A percentile compares a stretch with the other conserved stretches of the same genome.
Evolutionary conservation across 1,284 basidiomycete genomes (phyloP).

Genomic region (Coniferiporia sulphurascens): DNA sequence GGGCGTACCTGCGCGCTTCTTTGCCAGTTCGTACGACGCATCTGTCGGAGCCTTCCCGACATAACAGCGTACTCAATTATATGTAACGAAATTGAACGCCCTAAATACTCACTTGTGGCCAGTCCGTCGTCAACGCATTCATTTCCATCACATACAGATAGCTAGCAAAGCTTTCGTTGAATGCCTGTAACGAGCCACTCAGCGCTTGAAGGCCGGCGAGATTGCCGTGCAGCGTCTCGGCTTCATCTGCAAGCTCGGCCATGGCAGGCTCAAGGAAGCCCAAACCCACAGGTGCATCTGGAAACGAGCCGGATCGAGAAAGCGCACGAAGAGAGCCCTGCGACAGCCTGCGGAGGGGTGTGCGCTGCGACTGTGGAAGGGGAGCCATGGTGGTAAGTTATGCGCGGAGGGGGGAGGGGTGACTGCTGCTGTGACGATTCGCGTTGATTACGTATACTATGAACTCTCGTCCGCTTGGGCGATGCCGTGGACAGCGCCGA

Average conservation of each 20-base stretch:
- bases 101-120: conserved; percentile 67
- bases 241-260: conserved; percentile 84
- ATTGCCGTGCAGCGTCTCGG: conserved; percentile 73
- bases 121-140: conserved; percentile 90
- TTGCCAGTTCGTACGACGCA: conserved; percentile 54
- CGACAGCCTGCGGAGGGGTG: conserved; percentile 84
- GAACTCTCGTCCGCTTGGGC: neutral
- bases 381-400: conserved; percentile 16
- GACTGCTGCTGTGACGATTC: neutral
- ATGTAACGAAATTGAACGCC: neutral
- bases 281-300: conserved; percentile 76
- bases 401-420: neutral
- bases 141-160: conserved; percentile 91
- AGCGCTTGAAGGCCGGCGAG: conserved; percentile 67
- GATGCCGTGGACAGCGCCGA: neutral
- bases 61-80: conserved; percentile 21
- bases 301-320: conserved; percentile 65
- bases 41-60: conserved; percentile 54
- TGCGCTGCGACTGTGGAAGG: conserved; percentile 47
- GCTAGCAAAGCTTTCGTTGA: conserved; percentile 92
- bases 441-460: neutral
- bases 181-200: conserved; percentile 72
- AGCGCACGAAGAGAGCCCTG: conserved; percentile 86
- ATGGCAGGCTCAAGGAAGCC: conserved; percentile 84
- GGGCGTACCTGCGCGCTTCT: conserved; percentile 52